Conservation (phyloP, 495 filamentous ascomycete genomes). For the Penicillium simplicissimum region DNA sequence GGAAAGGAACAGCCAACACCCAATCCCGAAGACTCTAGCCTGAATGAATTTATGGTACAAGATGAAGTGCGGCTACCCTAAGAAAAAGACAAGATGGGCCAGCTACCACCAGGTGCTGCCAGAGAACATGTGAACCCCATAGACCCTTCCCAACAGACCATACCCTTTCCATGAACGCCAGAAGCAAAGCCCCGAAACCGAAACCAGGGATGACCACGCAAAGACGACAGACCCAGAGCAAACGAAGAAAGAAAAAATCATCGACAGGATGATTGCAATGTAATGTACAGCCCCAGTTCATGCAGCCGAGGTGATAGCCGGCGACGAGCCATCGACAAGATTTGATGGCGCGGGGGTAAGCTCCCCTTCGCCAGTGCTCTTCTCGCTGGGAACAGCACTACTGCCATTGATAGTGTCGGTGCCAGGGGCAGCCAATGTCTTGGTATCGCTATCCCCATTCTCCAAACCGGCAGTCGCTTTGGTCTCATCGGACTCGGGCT, state of each 20-base stretch:
- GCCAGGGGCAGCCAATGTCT: constrained; percentile 70
- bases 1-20: not conserved
- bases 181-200: constrained; percentile 13
- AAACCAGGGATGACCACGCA: constrained; percentile 12
- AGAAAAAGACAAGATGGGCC: not conserved
- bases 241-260: constrained; percentile 23
- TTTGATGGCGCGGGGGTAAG: constrained; percentile 43
- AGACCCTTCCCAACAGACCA: not conserved
- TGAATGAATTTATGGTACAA: constrained; percentile 17
- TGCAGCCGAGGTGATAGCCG: constrained; percentile 46
- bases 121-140: constrained; percentile 7
- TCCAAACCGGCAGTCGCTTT: constrained; percentile 37
- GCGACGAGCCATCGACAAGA: constrained; percentile 46
- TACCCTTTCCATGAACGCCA: not conserved
- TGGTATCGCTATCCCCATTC: constrained; percentile 71
- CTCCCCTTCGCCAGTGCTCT: constrained; percentile 62
- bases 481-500: constrained; percentile 37
- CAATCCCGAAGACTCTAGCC: not conserved
- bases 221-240: constrained; percentile 10
- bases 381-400: constrained; percentile 61
- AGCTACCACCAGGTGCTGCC: not conserved
- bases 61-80: constrained; percentile 14
- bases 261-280: not conserved
- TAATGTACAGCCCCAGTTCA: constrained; percentile 27
- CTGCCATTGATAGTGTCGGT: constrained; percentile 44